A percentile compares a stretch with the other conserved stretches of the same genome.
Evolutionary conservation across 148 eudicot species (phyloP).

Genomic region (Vaccinium corymbosum): DNA sequence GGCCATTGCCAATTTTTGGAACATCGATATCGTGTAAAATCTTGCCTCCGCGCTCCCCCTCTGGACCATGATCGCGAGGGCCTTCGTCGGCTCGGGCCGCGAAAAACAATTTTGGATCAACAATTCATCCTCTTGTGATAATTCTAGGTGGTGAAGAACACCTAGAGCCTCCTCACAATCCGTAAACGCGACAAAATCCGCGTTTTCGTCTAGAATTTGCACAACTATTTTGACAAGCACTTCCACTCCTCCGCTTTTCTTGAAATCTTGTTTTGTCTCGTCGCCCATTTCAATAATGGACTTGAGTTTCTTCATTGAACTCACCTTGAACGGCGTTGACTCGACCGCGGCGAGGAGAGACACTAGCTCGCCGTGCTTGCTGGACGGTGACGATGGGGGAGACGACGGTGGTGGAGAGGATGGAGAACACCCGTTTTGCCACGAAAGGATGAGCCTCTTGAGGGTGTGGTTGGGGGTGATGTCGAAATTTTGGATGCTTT

Average conservation of each 20-base stretch:
- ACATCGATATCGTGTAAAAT: conserved; percentile 31
- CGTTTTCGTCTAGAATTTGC: conserved; percentile 31
- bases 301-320: conserved; percentile 29
- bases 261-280: conserved; percentile 25
- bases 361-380: conserved; percentile 32
- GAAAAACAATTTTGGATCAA: conserved; percentile 15
- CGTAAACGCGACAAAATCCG: conserved; percentile 38
- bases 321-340: conserved; percentile 47
- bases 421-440: conserved; percentile 18
- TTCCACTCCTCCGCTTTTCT: conserved; percentile 28
- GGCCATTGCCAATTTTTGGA: conserved; percentile 27
- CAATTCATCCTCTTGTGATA: conserved; percentile 27
- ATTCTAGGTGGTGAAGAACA: conserved; percentile 20
- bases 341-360: conserved; percentile 28
- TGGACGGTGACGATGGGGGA: neutral
- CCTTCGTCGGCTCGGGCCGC: conserved; percentile 25
- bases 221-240: conserved; percentile 28
- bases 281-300: conserved; percentile 30
- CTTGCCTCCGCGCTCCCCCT: conserved; percentile 44
- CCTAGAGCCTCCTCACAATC: conserved; percentile 51
- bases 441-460: conserved; percentile 38
- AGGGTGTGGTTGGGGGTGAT: conserved; percentile 52
- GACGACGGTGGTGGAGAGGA: conserved; percentile 5
- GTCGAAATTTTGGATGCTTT: conserved; percentile 16
- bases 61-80: conserved; percentile 42